These are phyloP conservation scores for Aspergillus sp. DNA, from an alignment of 2,329 filamentous ascomycete genomes.

Conservation along the genomic window DNA sequence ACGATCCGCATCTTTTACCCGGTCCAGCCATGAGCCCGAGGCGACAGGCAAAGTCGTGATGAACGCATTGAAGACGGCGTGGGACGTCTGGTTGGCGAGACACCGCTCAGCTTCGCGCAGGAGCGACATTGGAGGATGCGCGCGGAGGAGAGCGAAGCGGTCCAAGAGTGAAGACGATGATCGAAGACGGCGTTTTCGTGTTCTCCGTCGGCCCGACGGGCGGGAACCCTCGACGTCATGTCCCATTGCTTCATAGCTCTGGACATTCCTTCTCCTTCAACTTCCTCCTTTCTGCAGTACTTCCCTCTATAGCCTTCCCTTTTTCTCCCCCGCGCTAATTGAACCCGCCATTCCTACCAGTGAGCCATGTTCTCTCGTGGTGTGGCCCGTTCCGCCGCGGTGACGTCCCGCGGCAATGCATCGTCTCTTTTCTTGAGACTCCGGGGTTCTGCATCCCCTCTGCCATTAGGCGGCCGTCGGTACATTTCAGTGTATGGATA, in stretches of 20 bases:
- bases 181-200: constrained; percentile 4
- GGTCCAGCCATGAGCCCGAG: constrained; percentile 32
- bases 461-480: constrained; percentile 24
- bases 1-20: constrained; percentile 35
- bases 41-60: constrained; percentile 35
- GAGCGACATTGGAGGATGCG: constrained; percentile 37
- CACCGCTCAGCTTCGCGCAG: constrained; percentile 44
- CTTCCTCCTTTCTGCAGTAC: neutral
- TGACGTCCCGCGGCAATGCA: constrained; percentile 11
- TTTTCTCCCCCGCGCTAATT: neutral
- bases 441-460: constrained; percentile 9
- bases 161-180: neutral
- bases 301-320: neutral
- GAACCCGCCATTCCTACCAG: neutral
- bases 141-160: neutral
- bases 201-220: constrained; percentile 20
- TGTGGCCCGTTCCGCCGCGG: constrained; percentile 19
- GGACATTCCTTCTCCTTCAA: neutral
- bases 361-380: constrained; percentile 29
- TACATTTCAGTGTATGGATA: constrained; percentile 49
- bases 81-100: constrained; percentile 38
- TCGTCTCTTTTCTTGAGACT: constrained; percentile 10
- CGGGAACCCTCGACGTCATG: constrained; percentile 20
- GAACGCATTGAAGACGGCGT: constrained; percentile 38
- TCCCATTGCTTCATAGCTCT: constrained; percentile 5